A percentile compares a stretch with the other conserved stretches of the same genome.
phyloP scores from a whole-genome alignment of 106 monocot genomes.

The Apostasia ramifera region DNA sequence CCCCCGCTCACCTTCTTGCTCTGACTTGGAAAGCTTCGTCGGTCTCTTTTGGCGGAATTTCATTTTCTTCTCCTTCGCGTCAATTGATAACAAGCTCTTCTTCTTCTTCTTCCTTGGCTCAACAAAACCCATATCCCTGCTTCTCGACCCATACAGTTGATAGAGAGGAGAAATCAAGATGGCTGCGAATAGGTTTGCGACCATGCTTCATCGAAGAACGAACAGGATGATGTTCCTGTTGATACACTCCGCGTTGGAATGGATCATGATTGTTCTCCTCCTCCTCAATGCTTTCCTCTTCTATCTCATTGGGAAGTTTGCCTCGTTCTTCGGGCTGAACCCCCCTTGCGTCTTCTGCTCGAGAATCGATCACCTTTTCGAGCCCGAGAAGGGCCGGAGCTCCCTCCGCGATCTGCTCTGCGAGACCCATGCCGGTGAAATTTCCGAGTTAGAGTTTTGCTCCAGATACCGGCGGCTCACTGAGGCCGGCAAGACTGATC shows the following conservation, averaged over 20 bases:
- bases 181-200: conserved; percentile 52
- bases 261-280: conserved; percentile 69
- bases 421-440: conserved; percentile 55
- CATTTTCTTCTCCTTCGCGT: neutral
- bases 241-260: conserved; percentile 60
- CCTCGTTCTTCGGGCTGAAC: conserved; percentile 53
- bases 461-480: conserved; percentile 45
- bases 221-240: conserved; percentile 37
- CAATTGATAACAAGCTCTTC: too few relatives aligned
- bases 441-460: conserved; percentile 58
- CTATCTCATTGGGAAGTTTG: conserved; percentile 50
- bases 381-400: conserved; percentile 2
- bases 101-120: neutral
- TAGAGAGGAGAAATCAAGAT: conserved; percentile 1
- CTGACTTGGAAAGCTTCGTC: too few relatives aligned
- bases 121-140: too few relatives aligned
- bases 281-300: conserved; percentile 63
- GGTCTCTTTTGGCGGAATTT: neutral
- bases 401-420: conserved; percentile 41
- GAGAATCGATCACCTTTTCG: conserved; percentile 56
- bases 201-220: conserved; percentile 28
- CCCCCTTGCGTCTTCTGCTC: conserved; percentile 85
- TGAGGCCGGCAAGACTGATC: conserved; percentile 57
- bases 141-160: too few relatives aligned
- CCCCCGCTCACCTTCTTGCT: too few relatives aligned